Percentiles rank a stretch among this genome's conserved stretches.
phyloP scores from a whole-genome alignment of 73 alveolate species.

The Urostyla sp. region DNA sequence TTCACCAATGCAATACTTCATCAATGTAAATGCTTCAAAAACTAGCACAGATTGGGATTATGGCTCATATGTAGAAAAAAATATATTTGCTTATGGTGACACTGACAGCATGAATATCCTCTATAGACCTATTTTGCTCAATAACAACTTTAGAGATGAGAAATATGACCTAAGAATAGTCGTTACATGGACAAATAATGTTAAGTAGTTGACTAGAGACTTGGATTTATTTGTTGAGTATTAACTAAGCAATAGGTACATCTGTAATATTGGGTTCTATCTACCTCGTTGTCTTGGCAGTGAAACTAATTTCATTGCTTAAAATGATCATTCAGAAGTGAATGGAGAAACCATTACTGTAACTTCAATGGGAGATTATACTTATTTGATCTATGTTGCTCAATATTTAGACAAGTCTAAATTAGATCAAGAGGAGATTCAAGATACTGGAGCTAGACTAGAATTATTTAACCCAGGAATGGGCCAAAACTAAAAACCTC shows the following conservation, averaged over 20 bases:
- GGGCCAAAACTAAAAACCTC: constrained; percentile 13
- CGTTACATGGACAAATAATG: background rate
- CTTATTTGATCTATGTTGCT: constrained; percentile 39
- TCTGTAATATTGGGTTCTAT: constrained; percentile 31
- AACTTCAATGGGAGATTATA: constrained; percentile 8
- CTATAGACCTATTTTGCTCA: constrained; percentile 3
- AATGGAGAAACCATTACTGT: constrained; percentile 38
- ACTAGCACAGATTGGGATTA: too few species aligned
- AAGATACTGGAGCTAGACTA: constrained; percentile 24
- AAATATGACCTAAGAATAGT: constrained; percentile 25
- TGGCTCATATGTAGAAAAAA: background rate
- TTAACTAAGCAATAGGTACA: background rate
- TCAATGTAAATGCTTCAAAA: constrained; percentile 7
- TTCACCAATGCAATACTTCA: background rate
- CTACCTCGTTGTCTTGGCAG: constrained; percentile 31
- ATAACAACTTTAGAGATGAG: background rate
- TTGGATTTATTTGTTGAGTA: constrained; percentile 45
- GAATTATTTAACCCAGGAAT: constrained; percentile 3
- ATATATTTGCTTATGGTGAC: constrained; percentile 5
- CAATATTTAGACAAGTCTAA: constrained; percentile 8
- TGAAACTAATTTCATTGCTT: constrained; percentile 15
- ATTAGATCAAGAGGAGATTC: background rate
- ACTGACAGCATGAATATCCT: background rate
- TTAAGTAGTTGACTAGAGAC: constrained; percentile 1
- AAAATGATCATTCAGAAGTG: constrained; percentile 5